phyloP scores from a whole-genome alignment of 2,329 filamentous ascomycete species.

The Penicillium oxalicum region DNA sequence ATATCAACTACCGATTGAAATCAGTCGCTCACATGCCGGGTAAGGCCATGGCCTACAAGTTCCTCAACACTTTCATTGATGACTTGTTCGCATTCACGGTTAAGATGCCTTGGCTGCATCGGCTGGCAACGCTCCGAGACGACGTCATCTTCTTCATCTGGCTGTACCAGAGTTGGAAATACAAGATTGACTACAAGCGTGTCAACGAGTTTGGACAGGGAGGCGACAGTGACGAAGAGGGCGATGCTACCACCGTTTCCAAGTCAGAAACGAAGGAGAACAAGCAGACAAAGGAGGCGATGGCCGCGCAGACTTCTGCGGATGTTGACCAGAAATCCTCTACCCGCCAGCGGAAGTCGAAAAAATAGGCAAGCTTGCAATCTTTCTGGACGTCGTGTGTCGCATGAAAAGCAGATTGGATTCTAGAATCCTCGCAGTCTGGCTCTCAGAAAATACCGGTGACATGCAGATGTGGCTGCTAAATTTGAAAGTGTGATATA shows the following conservation, averaged over 20 bases:
- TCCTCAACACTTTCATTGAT: constrained; percentile 97
- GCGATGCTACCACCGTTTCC: constrained; percentile 26
- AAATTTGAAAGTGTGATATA: no score
- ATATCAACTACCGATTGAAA: constrained; percentile 98
- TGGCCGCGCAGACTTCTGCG: constrained; percentile 24
- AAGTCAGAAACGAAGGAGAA: constrained; percentile 13
- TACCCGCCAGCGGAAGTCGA: constrained; percentile 28
- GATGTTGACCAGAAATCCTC: constrained; percentile 24
- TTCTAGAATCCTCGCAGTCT: no score
- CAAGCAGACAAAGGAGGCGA: constrained; percentile 12
- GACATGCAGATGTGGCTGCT: no score
- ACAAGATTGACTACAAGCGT: constrained; percentile 82
- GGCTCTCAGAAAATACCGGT: no score
- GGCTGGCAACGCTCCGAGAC: constrained; percentile 84
- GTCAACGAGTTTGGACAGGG: constrained; percentile 98
- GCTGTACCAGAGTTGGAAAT: constrained; percentile 87
- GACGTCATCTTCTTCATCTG: constrained; percentile 99
- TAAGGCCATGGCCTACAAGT: constrained; percentile 97
- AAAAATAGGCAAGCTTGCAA: constrained; percentile 17
- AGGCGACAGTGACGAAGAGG: constrained; percentile 71
- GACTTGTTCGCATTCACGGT: constrained; percentile 98
- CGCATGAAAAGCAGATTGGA: no score
- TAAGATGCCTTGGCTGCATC: constrained; percentile 95
- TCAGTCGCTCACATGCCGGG: constrained; percentile 91
- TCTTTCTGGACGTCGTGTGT: no score